A percentile compares a stretch with the other conserved stretches of the same genome.
These are phyloP conservation scores for Saturnispora kantuleensis DNA, from an alignment of 805 yeast genomes.

Conservation along the genomic window DNA sequence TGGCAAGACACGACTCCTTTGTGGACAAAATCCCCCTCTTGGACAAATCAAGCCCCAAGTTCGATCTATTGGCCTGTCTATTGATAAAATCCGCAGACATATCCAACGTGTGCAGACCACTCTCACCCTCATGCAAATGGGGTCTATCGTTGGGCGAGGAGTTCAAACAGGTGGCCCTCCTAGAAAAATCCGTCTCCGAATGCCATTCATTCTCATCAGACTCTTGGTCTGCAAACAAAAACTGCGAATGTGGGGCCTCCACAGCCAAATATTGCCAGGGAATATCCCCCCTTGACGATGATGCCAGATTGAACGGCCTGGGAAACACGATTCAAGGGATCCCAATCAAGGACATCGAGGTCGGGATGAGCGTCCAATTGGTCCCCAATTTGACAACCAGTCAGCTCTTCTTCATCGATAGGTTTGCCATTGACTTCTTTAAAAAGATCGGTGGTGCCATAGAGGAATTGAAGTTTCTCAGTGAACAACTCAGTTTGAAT, in stretches of 20 bases:
- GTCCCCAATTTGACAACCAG: slow-evolving; percentile 52
- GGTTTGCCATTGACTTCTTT: slow-evolving; percentile 76
- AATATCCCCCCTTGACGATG: neutral
- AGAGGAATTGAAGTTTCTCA: slow-evolving; percentile 51
- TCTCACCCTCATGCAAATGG: slow-evolving; percentile 74
- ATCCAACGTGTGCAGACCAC: slow-evolving; percentile 80
- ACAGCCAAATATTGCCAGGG: slow-evolving; percentile 6
- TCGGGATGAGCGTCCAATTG: slow-evolving; percentile 33
- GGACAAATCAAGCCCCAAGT: slow-evolving; percentile 19
- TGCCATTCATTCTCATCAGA: slow-evolving; percentile 11
- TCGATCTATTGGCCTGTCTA: slow-evolving; percentile 46
- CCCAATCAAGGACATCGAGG: slow-evolving; percentile 22
- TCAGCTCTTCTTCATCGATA: slow-evolving; percentile 73
- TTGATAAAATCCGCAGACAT: slow-evolving; percentile 93
- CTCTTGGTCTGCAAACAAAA: slow-evolving; percentile 3
- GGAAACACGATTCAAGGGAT: slow-evolving; percentile 4
- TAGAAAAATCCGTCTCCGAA: slow-evolving; percentile 30
- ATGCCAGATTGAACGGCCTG: slow-evolving; percentile 4
- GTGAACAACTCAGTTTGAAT: slow-evolving; percentile 44
- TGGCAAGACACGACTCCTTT: slow-evolving; percentile 79
- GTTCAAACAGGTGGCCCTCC: slow-evolving; percentile 52
- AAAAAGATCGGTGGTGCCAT: slow-evolving; percentile 48
- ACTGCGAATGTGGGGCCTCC: slow-evolving; percentile 32
- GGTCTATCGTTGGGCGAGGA: slow-evolving; percentile 72
- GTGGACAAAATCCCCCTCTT: slow-evolving; percentile 39